These are phyloP conservation scores for Glycine soja DNA, from an alignment of 306 rosid species.

Conservation along the genomic window DNA sequence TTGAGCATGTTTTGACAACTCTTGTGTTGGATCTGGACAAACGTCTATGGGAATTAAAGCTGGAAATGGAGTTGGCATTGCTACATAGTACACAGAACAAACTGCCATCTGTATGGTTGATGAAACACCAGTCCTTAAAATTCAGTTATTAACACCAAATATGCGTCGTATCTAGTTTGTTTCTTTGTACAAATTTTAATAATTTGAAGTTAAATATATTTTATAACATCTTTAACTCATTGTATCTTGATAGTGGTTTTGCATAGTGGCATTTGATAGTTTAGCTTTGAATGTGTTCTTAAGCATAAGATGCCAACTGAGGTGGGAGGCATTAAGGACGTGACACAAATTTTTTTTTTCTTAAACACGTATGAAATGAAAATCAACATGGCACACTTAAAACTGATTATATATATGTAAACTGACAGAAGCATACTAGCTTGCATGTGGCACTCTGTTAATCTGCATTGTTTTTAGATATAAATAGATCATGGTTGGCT, in stretches of 20 bases:
- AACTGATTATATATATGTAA: not conserved
- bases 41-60: too few relatives aligned
- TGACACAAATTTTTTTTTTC: too few relatives aligned
- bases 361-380: not conserved
- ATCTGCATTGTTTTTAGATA: conserved; percentile 18
- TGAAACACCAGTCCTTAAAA: conserved; percentile 67
- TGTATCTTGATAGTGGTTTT: not conserved
- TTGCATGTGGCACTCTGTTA: conserved; percentile 26
- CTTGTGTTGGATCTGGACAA: too few relatives aligned
- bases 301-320: too few relatives aligned
- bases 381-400: conserved; percentile 6
- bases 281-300: conserved; percentile 25
- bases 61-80: too few relatives aligned
- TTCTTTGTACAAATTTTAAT: conserved; percentile 37
- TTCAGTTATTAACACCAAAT: conserved; percentile 85
- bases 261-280: conserved; percentile 10
- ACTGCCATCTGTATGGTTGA: too few relatives aligned
- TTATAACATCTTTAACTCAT: not conserved
- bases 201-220: conserved; percentile 31
- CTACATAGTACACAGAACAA: too few relatives aligned
- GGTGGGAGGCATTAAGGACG: too few relatives aligned
- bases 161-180: conserved; percentile 92
- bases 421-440: not conserved
- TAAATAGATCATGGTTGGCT: conserved; percentile 21
- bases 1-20: too few relatives aligned